Evolutionary conservation across 306 rosid species (phyloP), one percentile per base, ranked within the genome.

Genomic region (Sicyos edulis): DNA sequence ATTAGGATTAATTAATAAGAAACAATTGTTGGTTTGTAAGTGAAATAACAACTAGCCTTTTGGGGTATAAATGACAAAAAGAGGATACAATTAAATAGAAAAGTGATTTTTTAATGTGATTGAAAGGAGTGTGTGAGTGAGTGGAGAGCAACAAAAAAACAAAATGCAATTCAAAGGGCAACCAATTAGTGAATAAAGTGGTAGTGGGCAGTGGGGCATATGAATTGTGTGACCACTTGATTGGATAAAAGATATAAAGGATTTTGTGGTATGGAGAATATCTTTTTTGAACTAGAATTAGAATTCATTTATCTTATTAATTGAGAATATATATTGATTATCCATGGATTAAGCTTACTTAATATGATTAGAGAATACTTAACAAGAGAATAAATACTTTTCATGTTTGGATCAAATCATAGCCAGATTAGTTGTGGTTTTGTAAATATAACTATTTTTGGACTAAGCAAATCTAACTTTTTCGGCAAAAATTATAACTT

Each of bases 51-150:
- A 14, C 20, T 14, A 14, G 29, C 20, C 21, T 29, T 60, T 60
- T 60, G 15, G 40, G 65, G 67, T 32, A 61, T 61, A 61, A 61
- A 61, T 61, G 67, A 29, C 47, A 32, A 61, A 61, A 61, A 61
- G 67, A 32, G 3, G 21, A 61, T 61, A 34, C 22, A 61, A 61
- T 61, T 32, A 32, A 15, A 61, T 1, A 29, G 21, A 61, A 32
- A 61, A 16, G 6, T 61, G 47, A 21, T 29, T 61, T 61, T 34
- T n/a, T n/a, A 24, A 58, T 58, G 32, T 15, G 67, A 61, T 29
- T 61, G 67, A 16, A 29, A 29, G 32, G 32, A 29, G 3, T 29
- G 32, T 29, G 32, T 29, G 32, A 29, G 32, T 29, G 32, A 29
- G 32, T 29, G 32, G 32, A 15, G 17, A 10, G 17, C 42, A 59